Percentiles rank a stretch among this genome's conserved stretches.
Evolutionary conservation across 768 basidiomycete species (phyloP).

Genomic region (Mycena galericulata): DNA sequence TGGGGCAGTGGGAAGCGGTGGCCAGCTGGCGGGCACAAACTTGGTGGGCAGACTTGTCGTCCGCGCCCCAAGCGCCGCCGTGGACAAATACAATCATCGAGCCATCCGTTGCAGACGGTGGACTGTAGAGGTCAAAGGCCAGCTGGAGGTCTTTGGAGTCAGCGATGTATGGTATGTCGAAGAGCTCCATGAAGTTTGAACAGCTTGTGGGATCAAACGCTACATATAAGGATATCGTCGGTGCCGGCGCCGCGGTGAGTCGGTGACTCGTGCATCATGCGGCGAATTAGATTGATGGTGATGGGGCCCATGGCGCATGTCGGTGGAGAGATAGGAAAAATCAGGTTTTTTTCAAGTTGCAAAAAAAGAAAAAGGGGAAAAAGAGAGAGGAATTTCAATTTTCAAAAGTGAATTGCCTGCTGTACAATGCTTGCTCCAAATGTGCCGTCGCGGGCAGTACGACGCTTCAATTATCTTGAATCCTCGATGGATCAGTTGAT

Average conservation of each 20-base stretch:
- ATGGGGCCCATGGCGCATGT: background rate
- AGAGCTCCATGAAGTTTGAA: slow-evolving; percentile 9
- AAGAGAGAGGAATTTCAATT: background rate
- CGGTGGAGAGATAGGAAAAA: background rate
- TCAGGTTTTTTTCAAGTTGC: background rate
- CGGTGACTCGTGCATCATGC: background rate
- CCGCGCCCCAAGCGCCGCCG: slow-evolving; percentile 13
- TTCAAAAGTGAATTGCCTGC: background rate
- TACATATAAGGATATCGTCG: slow-evolving; percentile 9
- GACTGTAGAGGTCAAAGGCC: slow-evolving; percentile 1
- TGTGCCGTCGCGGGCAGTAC: background rate
- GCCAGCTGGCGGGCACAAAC: slow-evolving; percentile 62
- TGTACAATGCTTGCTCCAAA: background rate
- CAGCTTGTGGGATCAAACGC: slow-evolving; percentile 8
- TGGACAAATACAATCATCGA: slow-evolving; percentile 11
- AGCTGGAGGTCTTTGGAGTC: background rate
- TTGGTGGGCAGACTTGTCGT: slow-evolving; percentile 23
- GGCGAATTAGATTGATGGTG: no score
- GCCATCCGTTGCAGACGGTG: slow-evolving; percentile 3
- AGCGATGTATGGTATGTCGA: slow-evolving; percentile 9
- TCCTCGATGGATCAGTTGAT: background rate
- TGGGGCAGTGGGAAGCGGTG: slow-evolving; percentile 60
- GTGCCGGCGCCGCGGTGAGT: background rate
- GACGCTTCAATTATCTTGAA: background rate
- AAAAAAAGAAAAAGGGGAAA: background rate